A percentile compares a stretch with the other conserved stretches of the same genome.
Evolutionary conservation across 768 basidiomycete genomes (phyloP).

Genomic region (Clitopilus passeckerianus): DNA sequence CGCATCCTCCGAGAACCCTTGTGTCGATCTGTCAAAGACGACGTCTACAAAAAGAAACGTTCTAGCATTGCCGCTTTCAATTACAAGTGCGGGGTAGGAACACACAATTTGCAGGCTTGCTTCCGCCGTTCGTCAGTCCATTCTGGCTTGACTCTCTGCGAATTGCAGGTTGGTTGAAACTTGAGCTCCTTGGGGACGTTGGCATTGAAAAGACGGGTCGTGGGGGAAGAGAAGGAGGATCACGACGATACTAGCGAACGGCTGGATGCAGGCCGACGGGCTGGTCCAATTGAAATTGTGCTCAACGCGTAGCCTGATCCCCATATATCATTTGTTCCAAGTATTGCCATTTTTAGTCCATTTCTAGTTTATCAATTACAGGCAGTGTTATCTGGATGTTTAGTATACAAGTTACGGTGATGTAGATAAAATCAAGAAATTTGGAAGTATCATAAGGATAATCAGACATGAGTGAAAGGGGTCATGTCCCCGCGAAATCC

Average conservation of each 20-base stretch:
- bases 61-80: constrained; percentile 1
- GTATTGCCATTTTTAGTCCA: not conserved
- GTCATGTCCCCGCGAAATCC: constrained; percentile 12
- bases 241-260: not conserved
- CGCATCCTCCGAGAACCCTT: constrained; percentile 76
- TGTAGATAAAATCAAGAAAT: not conserved
- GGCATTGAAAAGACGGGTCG: not conserved
- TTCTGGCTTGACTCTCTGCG: constrained; percentile 4
- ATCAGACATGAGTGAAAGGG: not conserved
- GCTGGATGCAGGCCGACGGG: not conserved
- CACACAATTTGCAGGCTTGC: constrained; percentile 29
- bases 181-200: not conserved
- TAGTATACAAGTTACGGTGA: constrained; percentile 1
- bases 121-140: constrained; percentile 8
- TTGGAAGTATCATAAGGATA: not conserved
- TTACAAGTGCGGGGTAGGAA: not conserved
- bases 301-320: not conserved
- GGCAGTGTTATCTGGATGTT: not conserved
- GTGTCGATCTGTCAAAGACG: constrained; percentile 81
- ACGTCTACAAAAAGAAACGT: constrained; percentile 56
- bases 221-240: not conserved
- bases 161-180: not conserved
- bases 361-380: not conserved
- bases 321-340: not conserved
- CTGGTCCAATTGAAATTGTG: not conserved